Base-by-base conservation (phyloP, 306 rosid species). In the Casuarina equisetifolia region DNA sequence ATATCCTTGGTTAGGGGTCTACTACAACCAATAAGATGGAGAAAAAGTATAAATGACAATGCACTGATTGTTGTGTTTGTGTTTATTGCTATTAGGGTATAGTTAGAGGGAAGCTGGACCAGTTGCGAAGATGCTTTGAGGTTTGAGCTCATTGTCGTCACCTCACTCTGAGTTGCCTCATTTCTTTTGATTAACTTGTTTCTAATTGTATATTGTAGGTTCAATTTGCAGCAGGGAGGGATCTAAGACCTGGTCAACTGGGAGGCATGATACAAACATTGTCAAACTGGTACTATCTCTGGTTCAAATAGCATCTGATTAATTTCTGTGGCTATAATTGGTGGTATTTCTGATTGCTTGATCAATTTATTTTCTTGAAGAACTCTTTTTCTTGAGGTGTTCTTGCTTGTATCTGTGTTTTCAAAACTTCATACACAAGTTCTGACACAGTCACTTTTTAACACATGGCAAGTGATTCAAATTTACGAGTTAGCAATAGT, bases 181-280 rank as follows among this genome's bases (percentile, higher is more conserved):
- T 68, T 52, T 48, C 39, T 10, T 79, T 61, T 75, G 15, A 62
- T 43, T 62, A 69, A 52, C 79, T 83, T 79, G 77, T 58, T 46
- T 63, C 62, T 81, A 53, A 44, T 38, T 77, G 78, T 76, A 77
- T 70, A 78, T 10, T 82, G 85, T 85, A 92, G 99, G 97, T 95
- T 80, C 99, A 95, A 80, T 92, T 95, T 90, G 97, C 97, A 73
- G 97, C 97, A 1, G 97, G 99, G 74, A 95, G 99, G 83, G 99
- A 95, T 84, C 89, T 87, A 79, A 91, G 94, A 85, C 99, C 97
- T 64, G 97, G 85, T 61, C 96, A 95, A 79, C 91, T 95, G 83
- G 97, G 99, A 80, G 84, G 74, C 80, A 95, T 89, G 97, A 92
- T 95, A 73, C 92, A 89, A 38, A 95, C 97, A 25, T 90, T 95